Evolutionary conservation across 257 asterid genomes (phyloP), one percentile per base, ranked within the genome.

Genomic region (Asclepias syriaca): DNA sequence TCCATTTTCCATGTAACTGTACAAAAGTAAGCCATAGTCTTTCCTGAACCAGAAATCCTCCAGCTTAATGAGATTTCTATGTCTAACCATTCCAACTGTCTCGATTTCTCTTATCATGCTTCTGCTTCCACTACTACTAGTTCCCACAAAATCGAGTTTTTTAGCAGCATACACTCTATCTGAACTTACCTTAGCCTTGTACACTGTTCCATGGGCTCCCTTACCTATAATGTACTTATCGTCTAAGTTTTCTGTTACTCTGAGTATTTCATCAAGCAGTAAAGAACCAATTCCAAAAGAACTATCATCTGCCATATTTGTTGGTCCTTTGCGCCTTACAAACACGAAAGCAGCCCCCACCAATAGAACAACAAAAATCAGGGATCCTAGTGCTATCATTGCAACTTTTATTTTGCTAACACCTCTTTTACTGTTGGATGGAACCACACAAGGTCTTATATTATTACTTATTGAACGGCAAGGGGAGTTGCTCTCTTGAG

Each of bases 121-220:
- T 57, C 68, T 19, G 73, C 81, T 74, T 73, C 86, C 89, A 24
- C 81, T 84, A 66, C 72, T 84, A 66, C 72, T 80, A 15, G 55
- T 59, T 65, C 89, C 91, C 71, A 56, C 77, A 73, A 85, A 86
- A 48, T 69, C 69, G 32, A 91, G 84, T 82, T 84, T 89, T 73
- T 91, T 91, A 74, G 86, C 79, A 59, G 97, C 97, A 65, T 84
- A 91, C 34, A 79, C 87, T 81, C 82, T 77, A 9, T 77, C 75
- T 16, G 87, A 75, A 71, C 81, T 71, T 76, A 91, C 54, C 0
- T 76, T 58, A 65, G 81, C 97, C 86, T 84, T 89, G 80, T 87
- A 91, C 12, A 91, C 96, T 1, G 76, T 80, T 72, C 97, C 97
- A 51, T 91, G 95, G 0, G 96, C 97, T 84, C 97, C 97, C 63